These are phyloP conservation scores for Akanthomyces uredinophilus DNA, from an alignment of 2,329 filamentous ascomycete genomes.

Conservation along the genomic window DNA sequence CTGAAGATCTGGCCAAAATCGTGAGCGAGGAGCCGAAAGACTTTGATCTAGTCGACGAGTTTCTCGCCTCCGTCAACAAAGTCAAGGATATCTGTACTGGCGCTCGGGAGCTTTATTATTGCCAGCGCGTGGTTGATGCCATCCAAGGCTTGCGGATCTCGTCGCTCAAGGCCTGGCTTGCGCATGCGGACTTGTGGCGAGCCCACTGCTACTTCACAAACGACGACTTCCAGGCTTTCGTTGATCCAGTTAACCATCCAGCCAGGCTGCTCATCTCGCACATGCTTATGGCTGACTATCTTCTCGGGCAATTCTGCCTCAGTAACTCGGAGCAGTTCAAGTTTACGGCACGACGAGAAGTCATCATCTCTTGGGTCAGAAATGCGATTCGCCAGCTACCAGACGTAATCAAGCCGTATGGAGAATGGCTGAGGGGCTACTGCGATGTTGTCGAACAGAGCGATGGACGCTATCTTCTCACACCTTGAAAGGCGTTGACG, in stretches of 20 bases:
- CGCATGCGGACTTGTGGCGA: constrained; percentile 21
- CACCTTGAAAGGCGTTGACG: constrained; percentile 16
- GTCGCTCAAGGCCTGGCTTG: constrained; percentile 20
- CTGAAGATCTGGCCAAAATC: constrained; percentile 21
- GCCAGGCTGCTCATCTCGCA: constrained; percentile 33
- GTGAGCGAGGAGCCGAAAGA: constrained; percentile 23
- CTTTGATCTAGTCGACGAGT: constrained; percentile 18
- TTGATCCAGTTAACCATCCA: constrained; percentile 25
- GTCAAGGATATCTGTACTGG: constrained; percentile 19
- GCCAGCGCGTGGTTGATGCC: constrained; percentile 16
- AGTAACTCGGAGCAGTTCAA: constrained; percentile 19
- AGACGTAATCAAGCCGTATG: constrained; percentile 16
- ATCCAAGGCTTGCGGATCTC: constrained; percentile 17
- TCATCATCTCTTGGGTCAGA: constrained; percentile 23
- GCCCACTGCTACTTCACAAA: constrained; percentile 19
- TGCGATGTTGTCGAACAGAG: constrained; percentile 21
- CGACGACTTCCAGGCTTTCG: constrained; percentile 29
- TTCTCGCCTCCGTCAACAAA: constrained; percentile 17
- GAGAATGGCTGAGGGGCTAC: constrained; percentile 20
- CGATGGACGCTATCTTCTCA: constrained; percentile 25
- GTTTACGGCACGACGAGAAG: constrained; percentile 21
- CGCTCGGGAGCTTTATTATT: constrained; percentile 19
- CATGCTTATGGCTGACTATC: constrained; percentile 30
- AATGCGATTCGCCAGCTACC: constrained; percentile 21
- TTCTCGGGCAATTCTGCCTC: constrained; percentile 24